These are phyloP conservation scores for Didymella segeticola DNA, from an alignment of 2,329 filamentous ascomycete species.

Conservation along the genomic window DNA sequence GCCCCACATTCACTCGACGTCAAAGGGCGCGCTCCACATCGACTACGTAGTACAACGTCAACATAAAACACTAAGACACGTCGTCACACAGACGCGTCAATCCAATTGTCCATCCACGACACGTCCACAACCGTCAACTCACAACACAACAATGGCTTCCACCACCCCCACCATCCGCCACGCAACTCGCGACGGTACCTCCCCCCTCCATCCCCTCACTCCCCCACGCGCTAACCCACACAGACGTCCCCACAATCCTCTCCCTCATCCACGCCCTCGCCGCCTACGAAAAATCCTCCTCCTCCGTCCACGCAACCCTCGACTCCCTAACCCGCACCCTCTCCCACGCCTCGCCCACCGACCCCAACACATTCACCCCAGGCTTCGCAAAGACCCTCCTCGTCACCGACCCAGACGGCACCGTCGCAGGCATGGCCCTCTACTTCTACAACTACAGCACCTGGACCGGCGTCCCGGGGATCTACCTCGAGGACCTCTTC, in stretches of 20 bases:
- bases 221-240: background rate
- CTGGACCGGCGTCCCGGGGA: constrained; percentile 84
- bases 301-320: constrained; percentile 79
- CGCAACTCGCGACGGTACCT: constrained; percentile 65
- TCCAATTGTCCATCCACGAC: background rate
- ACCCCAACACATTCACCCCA: constrained; percentile 52
- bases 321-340: constrained; percentile 75
- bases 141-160: constrained; percentile 30
- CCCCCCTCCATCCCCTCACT: background rate
- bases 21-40: constrained; percentile 26
- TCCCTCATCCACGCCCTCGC: constrained; percentile 84
- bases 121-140: background rate
- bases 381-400: constrained; percentile 80
- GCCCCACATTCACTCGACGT: constrained; percentile 19
- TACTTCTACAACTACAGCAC: constrained; percentile 98
- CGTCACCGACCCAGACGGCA: constrained; percentile 55
- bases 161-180: constrained; percentile 58
- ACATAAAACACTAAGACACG: too few relatives aligned
- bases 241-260: constrained; percentile 84
- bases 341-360: constrained; percentile 68
- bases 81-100: too few relatives aligned
- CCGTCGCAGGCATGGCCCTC: constrained; percentile 77
- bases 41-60: too few relatives aligned
- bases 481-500: constrained; percentile 95
- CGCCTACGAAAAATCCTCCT: constrained; percentile 80